Evolutionary conservation across 805 yeast genomes (phyloP), one percentile per base, ranked within the genome.

Genomic region (Phaffomyces thermotolerans): DNA sequence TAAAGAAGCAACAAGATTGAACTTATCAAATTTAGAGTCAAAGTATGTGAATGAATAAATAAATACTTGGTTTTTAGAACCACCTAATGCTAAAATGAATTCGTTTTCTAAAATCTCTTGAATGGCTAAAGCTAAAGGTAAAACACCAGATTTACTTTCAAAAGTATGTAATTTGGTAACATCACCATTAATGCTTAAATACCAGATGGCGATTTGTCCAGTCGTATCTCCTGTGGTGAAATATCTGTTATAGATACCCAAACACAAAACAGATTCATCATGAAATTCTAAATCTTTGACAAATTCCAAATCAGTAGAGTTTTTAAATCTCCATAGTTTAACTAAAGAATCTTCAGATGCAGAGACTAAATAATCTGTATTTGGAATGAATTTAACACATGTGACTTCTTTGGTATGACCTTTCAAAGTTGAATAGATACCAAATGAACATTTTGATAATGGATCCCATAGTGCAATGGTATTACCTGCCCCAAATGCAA

Each of bases 391-490:
- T 48, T 71, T 72, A 12, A 87, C 87, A 45, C 82, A 76, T 0
- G 89, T 81, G 17, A 89, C 81, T 37, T 73, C 81, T 15, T 68
- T 71, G 5, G 69, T 57, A 56, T 84, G 93, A 2, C 75, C 72
- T 49, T 81, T 81, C 42, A 84, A 65, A 0, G 89, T 80, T 6
- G 61, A 52, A 41, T 57, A 58, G 0, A 79, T 78, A 13, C 87
- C 87, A 24, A 56, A 53, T 17, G 66, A 56, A 32, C 57, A 41
- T 4, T 49, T 31, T 25, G 66, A 65, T 17, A 75, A 57, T 2
- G 90, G 85, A n/a, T 74, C 65, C 81, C 88, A 84, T 33, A 86
- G 59, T 0, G 91, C 88, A 40, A 85, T 66, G 15, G 76, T 72
- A 36, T 67, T 71, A 2, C 78, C 76, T 0, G 93, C 87, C 8